A percentile compares a stretch with the other conserved stretches of the same genome.
phyloP scores from a whole-genome alignment of 371 early-diverging fungal genomes.

The Actinomortierella ambigua region DNA sequence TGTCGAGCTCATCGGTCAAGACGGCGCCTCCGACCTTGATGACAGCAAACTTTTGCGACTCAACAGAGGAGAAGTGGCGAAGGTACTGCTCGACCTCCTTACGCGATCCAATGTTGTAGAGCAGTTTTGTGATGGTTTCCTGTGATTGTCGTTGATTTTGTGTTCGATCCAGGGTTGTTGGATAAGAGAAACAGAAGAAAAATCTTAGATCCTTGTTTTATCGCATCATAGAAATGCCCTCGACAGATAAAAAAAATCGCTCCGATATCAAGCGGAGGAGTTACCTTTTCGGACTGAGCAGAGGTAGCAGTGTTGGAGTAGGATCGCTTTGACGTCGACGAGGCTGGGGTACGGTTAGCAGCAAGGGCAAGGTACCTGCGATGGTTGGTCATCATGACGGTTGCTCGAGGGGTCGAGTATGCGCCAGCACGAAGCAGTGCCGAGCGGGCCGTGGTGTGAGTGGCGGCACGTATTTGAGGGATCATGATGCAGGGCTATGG shows the following conservation, averaged over 20 bases:
- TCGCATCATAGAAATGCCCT: background rate
- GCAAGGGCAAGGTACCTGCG: constrained; percentile 20
- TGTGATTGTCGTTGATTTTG: constrained; percentile 34
- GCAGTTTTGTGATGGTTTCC: constrained; percentile 96
- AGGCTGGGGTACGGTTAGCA: constrained; percentile 17
- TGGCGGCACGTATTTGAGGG: constrained; percentile 17
- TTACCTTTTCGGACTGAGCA: constrained; percentile 46
- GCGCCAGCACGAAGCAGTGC: constrained; percentile 18
- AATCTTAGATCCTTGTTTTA: background rate
- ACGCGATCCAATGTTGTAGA: constrained; percentile 97
- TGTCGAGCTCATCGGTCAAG: constrained; percentile 91
- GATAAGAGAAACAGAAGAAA: background rate
- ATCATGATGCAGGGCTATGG: constrained; percentile 16
- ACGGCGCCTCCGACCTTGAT: constrained; percentile 99
- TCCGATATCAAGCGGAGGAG: background rate
- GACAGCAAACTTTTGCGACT: constrained; percentile 98
- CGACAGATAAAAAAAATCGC: background rate
- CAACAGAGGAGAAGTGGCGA: constrained; percentile 93
- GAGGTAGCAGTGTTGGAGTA: constrained; percentile 39
- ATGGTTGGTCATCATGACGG: constrained; percentile 13
- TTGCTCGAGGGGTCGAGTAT: constrained; percentile 18
- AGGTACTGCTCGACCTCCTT: constrained; percentile 98
- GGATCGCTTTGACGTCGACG: background rate
- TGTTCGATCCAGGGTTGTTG: background rate
- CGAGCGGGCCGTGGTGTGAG: constrained; percentile 20